A percentile compares a stretch with the other conserved stretches of the same genome.
phyloP scores from a whole-genome alignment of 148 eudicot genomes.

The Heliosperma pusillum region DNA sequence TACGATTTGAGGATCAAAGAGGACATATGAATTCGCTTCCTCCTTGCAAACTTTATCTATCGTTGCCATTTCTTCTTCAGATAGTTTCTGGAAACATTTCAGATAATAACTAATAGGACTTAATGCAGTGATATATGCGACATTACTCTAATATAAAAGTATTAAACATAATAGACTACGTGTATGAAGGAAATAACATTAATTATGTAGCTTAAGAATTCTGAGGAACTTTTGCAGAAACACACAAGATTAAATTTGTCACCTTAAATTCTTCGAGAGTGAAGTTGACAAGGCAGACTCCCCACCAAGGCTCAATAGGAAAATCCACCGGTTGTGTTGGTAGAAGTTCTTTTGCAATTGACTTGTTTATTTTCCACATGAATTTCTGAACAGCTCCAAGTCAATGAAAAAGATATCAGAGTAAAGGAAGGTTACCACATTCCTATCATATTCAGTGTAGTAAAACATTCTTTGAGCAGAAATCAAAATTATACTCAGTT shows the following conservation, averaged over 20 bases:
- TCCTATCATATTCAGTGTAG: neutral
- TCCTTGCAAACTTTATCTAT: constrained; percentile 97
- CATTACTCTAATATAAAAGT: neutral
- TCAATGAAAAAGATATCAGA: constrained; percentile 28
- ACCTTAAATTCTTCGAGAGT: constrained; percentile 98
- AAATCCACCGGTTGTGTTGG: constrained; percentile 88
- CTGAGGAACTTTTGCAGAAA: neutral
- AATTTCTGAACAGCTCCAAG: constrained; percentile 78
- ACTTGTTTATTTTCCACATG: constrained; percentile 98
- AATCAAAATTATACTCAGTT: constrained; percentile 2
- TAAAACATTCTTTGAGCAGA: neutral
- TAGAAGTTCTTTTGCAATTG: constrained; percentile 91
- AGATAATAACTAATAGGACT: neutral
- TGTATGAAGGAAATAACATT: neutral
- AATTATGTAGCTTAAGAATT: neutral
- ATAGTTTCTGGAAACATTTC: constrained; percentile 61
- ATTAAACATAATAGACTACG: neutral
- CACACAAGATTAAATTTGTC: constrained; percentile 1
- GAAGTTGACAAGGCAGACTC: constrained; percentile 94
- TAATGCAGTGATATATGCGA: neutral
- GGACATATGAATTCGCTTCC: constrained; percentile 81
- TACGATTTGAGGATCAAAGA: constrained; percentile 76
- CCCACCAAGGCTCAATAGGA: constrained; percentile 97
- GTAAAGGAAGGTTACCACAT: neutral
- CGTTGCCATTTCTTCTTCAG: constrained; percentile 94